Evolutionary conservation across 306 rosid genomes (phyloP), one percentile per base, ranked within the genome.

Genomic region (Pterocarpus santalinus): DNA sequence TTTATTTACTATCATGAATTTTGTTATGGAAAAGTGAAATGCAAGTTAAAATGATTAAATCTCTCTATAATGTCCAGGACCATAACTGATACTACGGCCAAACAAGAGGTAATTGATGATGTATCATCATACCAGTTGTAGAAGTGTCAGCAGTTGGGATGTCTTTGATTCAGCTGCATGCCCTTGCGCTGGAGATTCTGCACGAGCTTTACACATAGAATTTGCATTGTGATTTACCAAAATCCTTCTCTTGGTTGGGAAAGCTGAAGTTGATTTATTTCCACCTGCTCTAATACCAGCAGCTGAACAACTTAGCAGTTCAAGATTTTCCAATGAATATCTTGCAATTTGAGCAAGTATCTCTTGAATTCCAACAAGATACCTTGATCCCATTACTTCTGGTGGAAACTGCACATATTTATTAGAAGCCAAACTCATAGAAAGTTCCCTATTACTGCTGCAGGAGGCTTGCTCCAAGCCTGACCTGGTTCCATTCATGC

Each of bases 301-400:
- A 38, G 80, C 82, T 7, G 88, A 81, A 74, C 49, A 69, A 34
- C 84, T 78, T 2, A 81, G 43, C 44, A 76, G 83, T 55, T 86
- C 91, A 4, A 88, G 61, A 77, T 84, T 88, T 55, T 89, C 94
- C 55, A 90, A 83, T 3, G 99, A 84, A 84, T 81, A 89, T 63
- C 82, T 81, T 46, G 96, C 95, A 71, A 93, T 83, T 70, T 93
- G 94, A 67, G 93, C 86, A 32, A 95, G 94, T 69, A 90, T 84
- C 15, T 93, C 98, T 82, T 91, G 99, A 72, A 89, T 81, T 43
- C 84, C 95, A 3, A 73, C 74, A 36, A 95, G 95, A 84, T 91
- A 95, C 77, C 83, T 87, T 1, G 99, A 95, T 73, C 91, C 97
- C 35, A 81, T 65, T 56, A 92, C 75, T 9, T 61, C 82, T 8